phyloP scores from a whole-genome alignment of 1,284 basidiomycete genomes.

The Phellopilus nigrolimitatus region DNA sequence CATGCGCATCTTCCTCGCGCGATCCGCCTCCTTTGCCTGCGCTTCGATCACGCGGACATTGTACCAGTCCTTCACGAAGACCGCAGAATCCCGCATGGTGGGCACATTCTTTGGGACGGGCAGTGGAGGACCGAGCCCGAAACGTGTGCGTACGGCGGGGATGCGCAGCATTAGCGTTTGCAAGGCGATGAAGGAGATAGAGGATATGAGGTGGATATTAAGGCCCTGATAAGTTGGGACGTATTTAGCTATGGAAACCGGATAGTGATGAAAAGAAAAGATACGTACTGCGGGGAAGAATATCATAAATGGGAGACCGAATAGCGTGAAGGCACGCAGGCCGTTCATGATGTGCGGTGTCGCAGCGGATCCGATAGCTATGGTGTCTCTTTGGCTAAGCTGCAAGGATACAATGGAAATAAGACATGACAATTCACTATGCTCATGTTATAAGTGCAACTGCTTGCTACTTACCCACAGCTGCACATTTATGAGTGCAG shows the following conservation, averaged over 20 bases:
- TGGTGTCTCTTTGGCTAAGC: constrained; percentile 57
- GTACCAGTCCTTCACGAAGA: constrained; percentile 29
- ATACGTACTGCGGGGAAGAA: constrained; percentile 38
- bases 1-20: constrained; percentile 12
- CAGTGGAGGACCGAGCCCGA: constrained; percentile 45
- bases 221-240: constrained; percentile 44
- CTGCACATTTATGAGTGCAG: constrained; percentile 66
- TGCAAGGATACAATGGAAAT: constrained; percentile 27
- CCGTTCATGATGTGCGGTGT: constrained; percentile 71
- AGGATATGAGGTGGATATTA: constrained; percentile 55
- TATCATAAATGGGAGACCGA: constrained; percentile 58
- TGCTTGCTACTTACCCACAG: constrained; percentile 50
- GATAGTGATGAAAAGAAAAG: not conserved
- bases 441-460: not conserved
- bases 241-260: too few relatives aligned
- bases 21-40: constrained; percentile 18
- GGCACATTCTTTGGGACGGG: constrained; percentile 22
- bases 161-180: constrained; percentile 48
- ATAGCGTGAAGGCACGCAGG: constrained; percentile 58
- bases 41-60: constrained; percentile 25
- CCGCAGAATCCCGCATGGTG: constrained; percentile 29
- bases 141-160: constrained; percentile 39
- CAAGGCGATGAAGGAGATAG: constrained; percentile 36
- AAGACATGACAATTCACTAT: not conserved
- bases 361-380: constrained; percentile 44